A percentile compares a stretch with the other conserved stretches of the same genome.
These are phyloP conservation scores for Neurospora sp. DNA, from an alignment of 495 filamentous ascomycete genomes.

Conservation along the genomic window DNA sequence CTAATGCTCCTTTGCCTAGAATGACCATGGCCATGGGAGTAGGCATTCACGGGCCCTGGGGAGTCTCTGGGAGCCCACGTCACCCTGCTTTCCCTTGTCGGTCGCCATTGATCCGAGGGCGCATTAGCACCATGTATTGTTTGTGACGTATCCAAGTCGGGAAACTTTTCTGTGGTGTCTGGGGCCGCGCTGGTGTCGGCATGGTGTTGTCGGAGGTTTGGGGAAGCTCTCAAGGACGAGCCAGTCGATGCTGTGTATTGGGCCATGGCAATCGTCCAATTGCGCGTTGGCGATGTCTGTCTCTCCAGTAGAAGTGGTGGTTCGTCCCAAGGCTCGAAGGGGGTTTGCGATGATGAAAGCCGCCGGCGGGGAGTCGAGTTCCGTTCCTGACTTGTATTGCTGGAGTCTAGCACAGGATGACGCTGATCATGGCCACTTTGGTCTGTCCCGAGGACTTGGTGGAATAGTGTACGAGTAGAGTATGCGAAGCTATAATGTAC, in stretches of 20 bases:
- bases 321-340: neutral
- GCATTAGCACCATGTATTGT: constrained; percentile 20
- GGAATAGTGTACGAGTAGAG: neutral
- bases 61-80: constrained; percentile 32
- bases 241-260: neutral
- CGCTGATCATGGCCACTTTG: neutral
- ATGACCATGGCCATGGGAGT: constrained; percentile 32
- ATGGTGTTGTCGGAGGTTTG: constrained; percentile 19
- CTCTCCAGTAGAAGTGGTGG: neutral
- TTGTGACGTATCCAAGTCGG: constrained; percentile 37
- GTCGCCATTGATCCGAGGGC: constrained; percentile 37
- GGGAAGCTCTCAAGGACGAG: constrained; percentile 22
- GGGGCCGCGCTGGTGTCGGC: constrained; percentile 21
- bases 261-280: neutral
- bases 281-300: neutral
- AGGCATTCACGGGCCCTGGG: constrained; percentile 18
- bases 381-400: neutral
- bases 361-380: neutral
- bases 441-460: neutral
- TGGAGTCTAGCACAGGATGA: neutral
- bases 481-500: neutral
- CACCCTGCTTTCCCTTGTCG: constrained; percentile 38
- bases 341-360: neutral
- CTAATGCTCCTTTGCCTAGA: constrained; percentile 71
- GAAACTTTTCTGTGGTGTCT: constrained; percentile 40